Conservation (phyloP, 306 rosid genomes). For the Neltuma alba region DNA sequence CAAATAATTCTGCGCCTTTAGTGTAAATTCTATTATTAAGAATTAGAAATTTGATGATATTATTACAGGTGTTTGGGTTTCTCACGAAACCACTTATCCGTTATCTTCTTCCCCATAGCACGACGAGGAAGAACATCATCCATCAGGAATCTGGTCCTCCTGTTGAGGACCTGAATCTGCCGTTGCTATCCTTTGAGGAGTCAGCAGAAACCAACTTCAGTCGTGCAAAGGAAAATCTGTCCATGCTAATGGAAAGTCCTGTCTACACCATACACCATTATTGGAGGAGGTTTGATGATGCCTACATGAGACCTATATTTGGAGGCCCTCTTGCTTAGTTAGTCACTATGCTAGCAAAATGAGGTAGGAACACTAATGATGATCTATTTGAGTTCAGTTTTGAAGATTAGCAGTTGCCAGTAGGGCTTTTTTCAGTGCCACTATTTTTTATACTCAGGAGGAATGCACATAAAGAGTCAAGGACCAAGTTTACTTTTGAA, state of each 20-base stretch:
- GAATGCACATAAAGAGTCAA: not conserved
- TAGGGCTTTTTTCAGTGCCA: not conserved
- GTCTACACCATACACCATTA: slow-evolving; percentile 71
- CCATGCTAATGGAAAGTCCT: slow-evolving; percentile 82
- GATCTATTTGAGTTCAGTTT: not conserved
- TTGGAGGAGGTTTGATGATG: slow-evolving; percentile 88
- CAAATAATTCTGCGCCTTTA: not conserved
- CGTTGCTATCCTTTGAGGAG: slow-evolving; percentile 72
- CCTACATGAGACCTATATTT: slow-evolving; percentile 90
- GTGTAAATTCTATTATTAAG: not conserved
- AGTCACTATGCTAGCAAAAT: slow-evolving; percentile 40
- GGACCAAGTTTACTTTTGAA: not conserved
- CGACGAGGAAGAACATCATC: slow-evolving; percentile 15
- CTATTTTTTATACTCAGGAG: slow-evolving; percentile 10
- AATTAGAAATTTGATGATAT: slow-evolving; percentile 16
- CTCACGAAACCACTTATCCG: slow-evolving; percentile 76
- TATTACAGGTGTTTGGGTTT: slow-evolving; percentile 74
- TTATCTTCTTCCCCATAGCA: slow-evolving; percentile 58
- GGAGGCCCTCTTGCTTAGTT: slow-evolving; percentile 61
- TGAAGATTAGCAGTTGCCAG: slow-evolving; percentile 15
- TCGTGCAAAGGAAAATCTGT: slow-evolving; percentile 77
- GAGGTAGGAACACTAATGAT: not conserved
- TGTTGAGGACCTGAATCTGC: slow-evolving; percentile 59
- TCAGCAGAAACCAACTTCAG: slow-evolving; percentile 64
- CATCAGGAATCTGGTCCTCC: slow-evolving; percentile 39